phyloP scores from a whole-genome alignment of 805 yeast species.

The Candida nitratophila region DNA sequence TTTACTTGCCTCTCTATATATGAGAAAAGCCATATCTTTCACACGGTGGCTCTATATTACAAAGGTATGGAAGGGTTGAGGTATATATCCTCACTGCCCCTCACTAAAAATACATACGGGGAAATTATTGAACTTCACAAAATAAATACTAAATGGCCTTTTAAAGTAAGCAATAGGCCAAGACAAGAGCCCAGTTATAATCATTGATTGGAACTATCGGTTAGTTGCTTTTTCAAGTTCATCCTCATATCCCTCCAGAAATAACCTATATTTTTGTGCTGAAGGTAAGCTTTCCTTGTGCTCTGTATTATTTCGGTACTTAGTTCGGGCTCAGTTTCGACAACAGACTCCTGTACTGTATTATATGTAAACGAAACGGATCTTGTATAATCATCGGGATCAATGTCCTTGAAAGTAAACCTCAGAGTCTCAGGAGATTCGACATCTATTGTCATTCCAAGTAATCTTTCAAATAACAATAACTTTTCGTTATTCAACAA shows the following conservation, averaged over 20 bases:
- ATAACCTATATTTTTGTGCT: constrained; percentile 24
- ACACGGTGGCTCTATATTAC: no score
- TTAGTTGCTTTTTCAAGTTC: constrained; percentile 10
- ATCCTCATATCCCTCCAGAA: constrained; percentile 28
- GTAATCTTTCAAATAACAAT: constrained; percentile 35
- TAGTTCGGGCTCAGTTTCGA: constrained; percentile 29
- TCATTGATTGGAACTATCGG: neutral
- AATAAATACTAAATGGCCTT: no score
- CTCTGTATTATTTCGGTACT: constrained; percentile 9
- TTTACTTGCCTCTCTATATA: no score
- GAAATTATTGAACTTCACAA: no score
- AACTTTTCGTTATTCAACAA: constrained; percentile 34
- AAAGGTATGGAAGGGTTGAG: no score
- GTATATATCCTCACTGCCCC: no score
- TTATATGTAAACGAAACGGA: constrained; percentile 38
- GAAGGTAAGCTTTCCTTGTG: constrained; percentile 15
- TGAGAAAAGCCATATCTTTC: no score
- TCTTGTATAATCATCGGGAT: constrained; percentile 34
- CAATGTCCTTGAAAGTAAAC: constrained; percentile 40
- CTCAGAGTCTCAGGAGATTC: constrained; percentile 26
- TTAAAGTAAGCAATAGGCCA: no score
- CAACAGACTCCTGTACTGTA: constrained; percentile 29
- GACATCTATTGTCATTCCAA: constrained; percentile 41
- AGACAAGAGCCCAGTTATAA: no score
- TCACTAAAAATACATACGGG: no score